Evolutionary conservation across 495 filamentous ascomycete species (phyloP).

Genomic region (Penicillium paxilli): DNA sequence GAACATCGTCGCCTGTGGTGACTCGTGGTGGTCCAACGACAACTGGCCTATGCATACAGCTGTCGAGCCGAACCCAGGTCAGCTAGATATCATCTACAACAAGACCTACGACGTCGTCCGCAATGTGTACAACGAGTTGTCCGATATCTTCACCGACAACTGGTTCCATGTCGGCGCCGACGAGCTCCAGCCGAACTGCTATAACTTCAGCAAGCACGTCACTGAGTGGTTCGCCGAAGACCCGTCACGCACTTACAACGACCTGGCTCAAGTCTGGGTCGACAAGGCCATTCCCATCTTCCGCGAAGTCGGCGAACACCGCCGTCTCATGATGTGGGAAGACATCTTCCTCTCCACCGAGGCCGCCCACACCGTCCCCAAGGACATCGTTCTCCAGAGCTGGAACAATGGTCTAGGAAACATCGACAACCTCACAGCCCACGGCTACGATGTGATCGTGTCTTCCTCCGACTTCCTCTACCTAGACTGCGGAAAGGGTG

Average conservation of each 20-base stretch:
- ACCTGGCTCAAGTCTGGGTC: constrained; percentile 56
- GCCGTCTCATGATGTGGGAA: constrained; percentile 59
- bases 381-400: constrained; percentile 53
- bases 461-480: constrained; percentile 56
- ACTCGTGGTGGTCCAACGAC: constrained; percentile 61
- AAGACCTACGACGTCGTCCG: constrained; percentile 53
- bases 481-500: constrained; percentile 57
- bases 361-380: constrained; percentile 46
- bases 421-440: constrained; percentile 50
- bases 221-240: constrained; percentile 51
- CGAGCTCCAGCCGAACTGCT: constrained; percentile 53
- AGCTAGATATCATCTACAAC: constrained; percentile 56
- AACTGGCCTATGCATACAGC: constrained; percentile 51
- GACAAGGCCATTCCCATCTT: constrained; percentile 57
- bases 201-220: constrained; percentile 51
- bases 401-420: constrained; percentile 56
- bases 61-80: constrained; percentile 57
- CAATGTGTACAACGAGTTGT: constrained; percentile 54
- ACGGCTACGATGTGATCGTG: constrained; percentile 56
- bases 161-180: constrained; percentile 59
- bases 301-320: constrained; percentile 32
- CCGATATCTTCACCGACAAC: constrained; percentile 50
- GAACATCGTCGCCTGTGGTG: constrained; percentile 48
- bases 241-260: constrained; percentile 49
- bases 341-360: constrained; percentile 46